These are phyloP conservation scores for Dendrocalamus sinicus DNA, from an alignment of 176 grass and related monocot genomes.

Conservation along the genomic window DNA sequence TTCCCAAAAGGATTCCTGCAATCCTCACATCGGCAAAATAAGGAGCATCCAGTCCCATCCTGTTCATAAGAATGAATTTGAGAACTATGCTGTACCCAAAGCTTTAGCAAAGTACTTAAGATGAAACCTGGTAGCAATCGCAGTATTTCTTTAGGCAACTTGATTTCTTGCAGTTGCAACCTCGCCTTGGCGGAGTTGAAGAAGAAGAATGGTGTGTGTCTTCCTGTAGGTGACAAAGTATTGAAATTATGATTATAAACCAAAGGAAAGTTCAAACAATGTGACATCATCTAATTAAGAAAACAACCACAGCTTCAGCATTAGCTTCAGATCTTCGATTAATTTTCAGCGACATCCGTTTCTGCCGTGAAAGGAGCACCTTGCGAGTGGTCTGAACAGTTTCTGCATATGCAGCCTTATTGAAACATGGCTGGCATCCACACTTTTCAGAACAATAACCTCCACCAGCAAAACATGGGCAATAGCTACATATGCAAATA, in stretches of 20 bases:
- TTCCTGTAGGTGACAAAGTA: slow-evolving; percentile 45
- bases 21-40: slow-evolving; percentile 61
- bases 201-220: slow-evolving; percentile 61
- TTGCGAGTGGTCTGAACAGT: slow-evolving; percentile 68
- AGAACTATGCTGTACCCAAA: background rate
- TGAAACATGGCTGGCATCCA: slow-evolving; percentile 62
- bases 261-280: slow-evolving; percentile 10
- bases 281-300: slow-evolving; percentile 7
- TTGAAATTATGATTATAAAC: slow-evolving; percentile 27
- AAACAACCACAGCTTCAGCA: slow-evolving; percentile 55
- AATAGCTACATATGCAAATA: slow-evolving; percentile 52
- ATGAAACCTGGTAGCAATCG: slow-evolving; percentile 76
- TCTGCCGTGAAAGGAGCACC: slow-evolving; percentile 63
- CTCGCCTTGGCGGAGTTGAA: slow-evolving; percentile 58
- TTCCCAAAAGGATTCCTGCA: slow-evolving; percentile 71
- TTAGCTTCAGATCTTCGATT: slow-evolving; percentile 61
- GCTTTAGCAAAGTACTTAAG: slow-evolving; percentile 15
- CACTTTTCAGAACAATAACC: slow-evolving; percentile 69
- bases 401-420: slow-evolving; percentile 56
- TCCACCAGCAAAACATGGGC: slow-evolving; percentile 65
- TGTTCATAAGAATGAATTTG: slow-evolving; percentile 30
- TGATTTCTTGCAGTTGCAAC: slow-evolving; percentile 82
- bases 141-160: slow-evolving; percentile 82
- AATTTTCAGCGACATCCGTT: slow-evolving; percentile 59
- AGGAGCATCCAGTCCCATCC: slow-evolving; percentile 64